Evolutionary conservation across 345 rosid species (phyloP).

Genomic region (Odontarrhena argentea): DNA sequence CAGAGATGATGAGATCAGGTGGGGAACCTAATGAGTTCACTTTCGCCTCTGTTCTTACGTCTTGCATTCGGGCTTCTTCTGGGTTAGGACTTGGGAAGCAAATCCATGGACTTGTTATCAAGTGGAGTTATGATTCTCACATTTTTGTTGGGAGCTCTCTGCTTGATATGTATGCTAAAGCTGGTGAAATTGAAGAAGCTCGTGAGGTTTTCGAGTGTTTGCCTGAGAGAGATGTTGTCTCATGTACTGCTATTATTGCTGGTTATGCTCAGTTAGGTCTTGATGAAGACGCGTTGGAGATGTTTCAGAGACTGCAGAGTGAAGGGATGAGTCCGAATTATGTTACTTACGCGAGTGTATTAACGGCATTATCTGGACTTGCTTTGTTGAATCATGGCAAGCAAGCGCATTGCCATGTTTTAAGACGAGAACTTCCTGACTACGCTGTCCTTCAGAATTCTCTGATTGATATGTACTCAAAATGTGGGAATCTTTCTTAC

Average conservation of each 20-base stretch:
- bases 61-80: conserved; percentile 52
- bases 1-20: conserved; percentile 72
- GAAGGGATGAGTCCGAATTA: conserved; percentile 83
- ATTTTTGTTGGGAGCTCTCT: conserved; percentile 91
- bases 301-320: conserved; percentile 59
- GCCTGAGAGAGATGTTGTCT: conserved; percentile 90
- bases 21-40: conserved; percentile 77
- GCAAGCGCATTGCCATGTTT: conserved; percentile 79
- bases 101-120: conserved; percentile 67
- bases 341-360: conserved; percentile 79
- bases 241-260: conserved; percentile 87
- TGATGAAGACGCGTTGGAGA: conserved; percentile 74
- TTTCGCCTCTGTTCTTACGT: conserved; percentile 68
- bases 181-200: conserved; percentile 78
- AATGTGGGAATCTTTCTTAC: conserved; percentile 74
- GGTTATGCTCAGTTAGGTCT: conserved; percentile 88
- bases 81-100: conserved; percentile 69
- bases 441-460: conserved; percentile 75
- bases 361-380: conserved; percentile 82
- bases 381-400: conserved; percentile 78
- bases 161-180: conserved; percentile 94
- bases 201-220: conserved; percentile 66
- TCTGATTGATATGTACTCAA: conserved; percentile 88
- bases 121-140: conserved; percentile 58
- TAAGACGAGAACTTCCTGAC: conserved; percentile 63